Evolutionary conservation across 805 yeast species (phyloP), one percentile per base, ranked within the genome.

Genomic region (Myxozyma melibiosi): DNA sequence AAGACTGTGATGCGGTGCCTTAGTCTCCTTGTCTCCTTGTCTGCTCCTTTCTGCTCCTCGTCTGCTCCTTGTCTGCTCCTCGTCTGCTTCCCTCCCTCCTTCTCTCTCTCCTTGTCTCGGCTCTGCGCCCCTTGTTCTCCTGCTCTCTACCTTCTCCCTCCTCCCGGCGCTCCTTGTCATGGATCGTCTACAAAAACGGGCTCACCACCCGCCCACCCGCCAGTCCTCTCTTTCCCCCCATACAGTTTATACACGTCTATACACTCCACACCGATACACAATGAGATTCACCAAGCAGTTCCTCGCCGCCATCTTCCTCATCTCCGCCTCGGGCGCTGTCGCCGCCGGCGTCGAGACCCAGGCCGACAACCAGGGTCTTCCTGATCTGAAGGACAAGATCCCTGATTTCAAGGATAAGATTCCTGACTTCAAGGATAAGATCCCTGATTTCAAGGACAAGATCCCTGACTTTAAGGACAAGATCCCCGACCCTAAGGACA

Each of bases 401-500:
- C 42, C 40, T 9, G 47, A 50, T 30, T 24, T 13, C 18, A 38
- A 38, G 38, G 24, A 28, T 20, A 30, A 18, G 22, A 20, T 8
- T 11, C 33, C 35, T 9, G 34, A n/a, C n/a, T n/a, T n/a, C n/a
- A n/a, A n/a, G n/a, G n/a, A n/a, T n/a, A n/a, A 41, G 35, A 14
- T 47, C 43, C 14, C 8, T 11, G 44, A 47, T 11, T 9, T 11
- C 16, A 27, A 35, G 25, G 35, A 33, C 18, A 41, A 28, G 31
- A 27, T 25, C 30, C 33, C 47, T 18, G 42, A 37, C 37, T 28
- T 30, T 14, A 50, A 33, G 40, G 48, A 18, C 30, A 34, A 49
- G 38, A 49, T 33, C 24, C 40, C 40, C 31, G 46, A 42, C 39
- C 14, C 38, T 9, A 49, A 42, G 51, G 34, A 40, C 28, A 28